These are phyloP conservation scores for Pseudocercospora fuligena DNA, from an alignment of 2,329 filamentous ascomycete genomes.

Conservation along the genomic window DNA sequence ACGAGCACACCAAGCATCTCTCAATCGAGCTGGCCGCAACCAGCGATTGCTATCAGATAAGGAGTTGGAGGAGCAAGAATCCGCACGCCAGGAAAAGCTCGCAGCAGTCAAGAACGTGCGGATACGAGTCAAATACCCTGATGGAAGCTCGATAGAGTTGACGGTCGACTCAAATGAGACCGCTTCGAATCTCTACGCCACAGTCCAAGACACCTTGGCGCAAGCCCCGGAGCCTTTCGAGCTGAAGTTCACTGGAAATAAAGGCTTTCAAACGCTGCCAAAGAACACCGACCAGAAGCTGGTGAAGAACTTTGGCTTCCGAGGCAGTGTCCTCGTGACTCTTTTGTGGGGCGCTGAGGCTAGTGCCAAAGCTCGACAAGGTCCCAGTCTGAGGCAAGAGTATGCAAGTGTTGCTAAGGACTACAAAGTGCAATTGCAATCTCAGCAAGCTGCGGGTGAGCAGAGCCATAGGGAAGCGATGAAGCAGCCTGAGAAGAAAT, in stretches of 20 bases:
- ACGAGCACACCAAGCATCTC: slow-evolving; percentile 72
- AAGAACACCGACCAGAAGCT: slow-evolving; percentile 54
- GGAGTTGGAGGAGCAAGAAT: slow-evolving; percentile 73
- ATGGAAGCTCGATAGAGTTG: slow-evolving; percentile 78
- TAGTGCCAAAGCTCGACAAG: slow-evolving; percentile 59
- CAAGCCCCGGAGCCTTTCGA: slow-evolving; percentile 66
- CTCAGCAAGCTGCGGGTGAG: slow-evolving; percentile 46
- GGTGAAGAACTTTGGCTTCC: slow-evolving; percentile 74
- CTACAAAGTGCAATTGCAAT: slow-evolving; percentile 66
- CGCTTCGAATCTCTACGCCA: slow-evolving; percentile 72
- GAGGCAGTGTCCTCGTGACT: slow-evolving; percentile 73
- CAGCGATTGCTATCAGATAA: slow-evolving; percentile 79
- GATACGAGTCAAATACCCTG: slow-evolving; percentile 84
- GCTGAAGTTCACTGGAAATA: slow-evolving; percentile 67
- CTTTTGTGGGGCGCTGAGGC: slow-evolving; percentile 74
- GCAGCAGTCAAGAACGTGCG: slow-evolving; percentile 70
- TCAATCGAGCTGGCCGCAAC: slow-evolving; percentile 69
- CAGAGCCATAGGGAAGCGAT: slow-evolving; percentile 35
- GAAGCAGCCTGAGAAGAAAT: slow-evolving; percentile 35
- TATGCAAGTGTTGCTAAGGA: slow-evolving; percentile 66
- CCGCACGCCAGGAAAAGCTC: slow-evolving; percentile 68
- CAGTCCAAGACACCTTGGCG: slow-evolving; percentile 74
- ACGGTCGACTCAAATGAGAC: slow-evolving; percentile 72
- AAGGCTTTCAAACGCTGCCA: slow-evolving; percentile 42
- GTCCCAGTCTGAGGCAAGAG: slow-evolving; percentile 64